A percentile compares a stretch with the other conserved stretches of the same genome.
Evolutionary conservation across 768 basidiomycete genomes (phyloP).

Genomic region (Podaxis carcinomalis): DNA sequence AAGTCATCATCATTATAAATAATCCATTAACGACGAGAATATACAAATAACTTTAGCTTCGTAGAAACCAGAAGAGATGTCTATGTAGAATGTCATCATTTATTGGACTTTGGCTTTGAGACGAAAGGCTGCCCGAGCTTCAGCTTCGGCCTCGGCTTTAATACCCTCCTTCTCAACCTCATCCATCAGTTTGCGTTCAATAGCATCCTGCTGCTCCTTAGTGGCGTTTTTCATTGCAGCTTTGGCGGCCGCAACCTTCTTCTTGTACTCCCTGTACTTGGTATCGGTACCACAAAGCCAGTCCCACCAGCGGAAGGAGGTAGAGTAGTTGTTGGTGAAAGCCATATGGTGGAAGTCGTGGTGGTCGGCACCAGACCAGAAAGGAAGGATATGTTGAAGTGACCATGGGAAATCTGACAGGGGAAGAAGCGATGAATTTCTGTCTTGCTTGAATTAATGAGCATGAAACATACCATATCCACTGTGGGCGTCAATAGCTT

Average conservation of each 20-base stretch:
- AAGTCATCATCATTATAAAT: background rate
- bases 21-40: background rate
- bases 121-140: slow-evolving; percentile 24
- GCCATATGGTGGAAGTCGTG: slow-evolving; percentile 99
- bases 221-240: slow-evolving; percentile 46
- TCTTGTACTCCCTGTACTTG: slow-evolving; percentile 82
- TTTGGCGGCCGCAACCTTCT: slow-evolving; percentile 60
- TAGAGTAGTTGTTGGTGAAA: slow-evolving; percentile 91
- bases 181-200: slow-evolving; percentile 60
- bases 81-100: background rate
- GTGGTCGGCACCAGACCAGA: slow-evolving; percentile 98
- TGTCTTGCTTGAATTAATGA: background rate
- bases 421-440: background rate
- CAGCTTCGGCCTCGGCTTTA: slow-evolving; percentile 58
- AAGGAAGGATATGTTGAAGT: slow-evolving; percentile 83
- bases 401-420: slow-evolving; percentile 93
- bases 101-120: slow-evolving; percentile 33
- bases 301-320: slow-evolving; percentile 94
- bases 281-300: slow-evolving; percentile 83
- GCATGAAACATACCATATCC: slow-evolving; percentile 69
- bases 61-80: background rate
- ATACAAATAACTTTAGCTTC: slow-evolving; percentile 2
- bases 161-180: slow-evolving; percentile 75
- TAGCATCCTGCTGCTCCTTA: slow-evolving; percentile 45
- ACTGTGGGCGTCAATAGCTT: slow-evolving; percentile 95